These are phyloP conservation scores for Penicillium sp. DNA, from an alignment of 2,329 filamentous ascomycete species.

Conservation along the genomic window DNA sequence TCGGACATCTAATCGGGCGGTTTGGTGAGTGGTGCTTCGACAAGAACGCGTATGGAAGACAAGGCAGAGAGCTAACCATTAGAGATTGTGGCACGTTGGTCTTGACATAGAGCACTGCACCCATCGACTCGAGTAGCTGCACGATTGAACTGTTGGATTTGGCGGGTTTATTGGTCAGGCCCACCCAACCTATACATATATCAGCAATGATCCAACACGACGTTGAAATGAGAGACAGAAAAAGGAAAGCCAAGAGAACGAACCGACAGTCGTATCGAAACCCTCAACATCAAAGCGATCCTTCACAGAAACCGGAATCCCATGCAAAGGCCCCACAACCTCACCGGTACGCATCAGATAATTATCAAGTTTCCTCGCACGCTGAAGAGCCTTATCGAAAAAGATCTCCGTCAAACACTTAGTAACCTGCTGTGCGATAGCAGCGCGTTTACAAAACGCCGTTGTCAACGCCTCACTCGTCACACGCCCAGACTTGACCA, in stretches of 20 bases:
- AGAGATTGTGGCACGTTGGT: slow-evolving; percentile 53
- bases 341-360: slow-evolving; percentile 48
- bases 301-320: slow-evolving; percentile 59
- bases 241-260: not conserved
- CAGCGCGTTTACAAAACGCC: slow-evolving; percentile 13
- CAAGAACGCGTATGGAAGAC: not conserved
- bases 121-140: slow-evolving; percentile 29
- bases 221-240: not conserved
- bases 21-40: not conserved
- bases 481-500: slow-evolving; percentile 7
- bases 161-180: slow-evolving; percentile 28
- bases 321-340: slow-evolving; percentile 63
- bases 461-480: slow-evolving; percentile 12
- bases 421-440: slow-evolving; percentile 11
- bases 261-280: slow-evolving; percentile 27
- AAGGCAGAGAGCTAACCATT: slow-evolving; percentile 26
- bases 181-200: slow-evolving; percentile 46
- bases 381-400: slow-evolving; percentile 52
- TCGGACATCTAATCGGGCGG: slow-evolving; percentile 35
- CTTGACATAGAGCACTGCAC: slow-evolving; percentile 53
- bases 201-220: not conserved
- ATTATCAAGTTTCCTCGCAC: slow-evolving; percentile 51
- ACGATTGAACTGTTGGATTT: slow-evolving; percentile 25
- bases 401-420: slow-evolving; percentile 35
- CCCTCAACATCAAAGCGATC: slow-evolving; percentile 60